Conservation (phyloP, 2,329 filamentous ascomycete genomes). For the Elsinoe fawcettii region DNA sequence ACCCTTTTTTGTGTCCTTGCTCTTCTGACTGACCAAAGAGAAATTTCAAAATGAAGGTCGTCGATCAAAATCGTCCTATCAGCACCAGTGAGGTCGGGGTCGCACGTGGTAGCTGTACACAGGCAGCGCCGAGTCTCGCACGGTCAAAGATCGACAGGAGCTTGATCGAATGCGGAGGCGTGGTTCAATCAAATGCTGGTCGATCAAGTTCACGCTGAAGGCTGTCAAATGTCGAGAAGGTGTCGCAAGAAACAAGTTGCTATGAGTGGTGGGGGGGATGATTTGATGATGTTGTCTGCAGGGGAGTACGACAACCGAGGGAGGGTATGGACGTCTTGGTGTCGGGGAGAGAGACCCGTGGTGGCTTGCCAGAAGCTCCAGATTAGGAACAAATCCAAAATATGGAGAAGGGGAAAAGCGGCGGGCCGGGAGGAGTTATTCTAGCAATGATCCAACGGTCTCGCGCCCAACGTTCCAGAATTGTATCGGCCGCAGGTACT, state of each 20-base stretch:
- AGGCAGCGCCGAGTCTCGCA: slow-evolving; percentile 6
- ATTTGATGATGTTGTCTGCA: slow-evolving; percentile 1
- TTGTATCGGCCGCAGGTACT: slow-evolving; percentile 13
- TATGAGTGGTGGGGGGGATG: background rate
- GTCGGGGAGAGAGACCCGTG: background rate
- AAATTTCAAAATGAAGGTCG: background rate
- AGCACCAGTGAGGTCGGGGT: background rate
- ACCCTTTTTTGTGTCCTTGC: background rate
- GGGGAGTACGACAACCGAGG: slow-evolving; percentile 8
- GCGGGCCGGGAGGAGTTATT: slow-evolving; percentile 7
- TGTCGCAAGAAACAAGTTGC: background rate
- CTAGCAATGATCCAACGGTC: slow-evolving; percentile 13
- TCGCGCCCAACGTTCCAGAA: slow-evolving; percentile 11
- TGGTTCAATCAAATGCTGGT: background rate
- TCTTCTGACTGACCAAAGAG: background rate
- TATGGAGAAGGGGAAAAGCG: slow-evolving; percentile 10
- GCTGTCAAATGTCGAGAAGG: background rate
- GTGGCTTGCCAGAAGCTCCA: slow-evolving; percentile 14
- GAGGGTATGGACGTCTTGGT: slow-evolving; percentile 1
- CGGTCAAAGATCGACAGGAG: slow-evolving; percentile 11
- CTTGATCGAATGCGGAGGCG: slow-evolving; percentile 7
- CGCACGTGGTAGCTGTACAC: slow-evolving; percentile 9
- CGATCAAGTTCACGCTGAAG: background rate
- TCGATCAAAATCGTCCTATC: background rate
- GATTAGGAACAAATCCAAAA: slow-evolving; percentile 1